Conservation (phyloP, 768 basidiomycete genomes). For the Trametes cingulata region DNA sequence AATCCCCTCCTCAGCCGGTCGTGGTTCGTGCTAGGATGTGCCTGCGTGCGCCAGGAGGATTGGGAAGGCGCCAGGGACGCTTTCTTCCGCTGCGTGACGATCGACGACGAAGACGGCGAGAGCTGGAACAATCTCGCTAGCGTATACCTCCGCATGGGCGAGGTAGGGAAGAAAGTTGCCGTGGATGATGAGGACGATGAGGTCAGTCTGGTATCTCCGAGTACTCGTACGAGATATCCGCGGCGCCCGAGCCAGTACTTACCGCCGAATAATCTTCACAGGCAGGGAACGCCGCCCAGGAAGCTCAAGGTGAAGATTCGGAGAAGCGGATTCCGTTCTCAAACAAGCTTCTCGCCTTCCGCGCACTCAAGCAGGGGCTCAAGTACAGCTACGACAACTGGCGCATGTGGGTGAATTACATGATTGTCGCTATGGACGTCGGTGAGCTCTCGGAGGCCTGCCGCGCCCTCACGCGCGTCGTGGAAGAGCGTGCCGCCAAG, state of each 20-base stretch:
- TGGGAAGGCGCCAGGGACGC: slow-evolving; percentile 85
- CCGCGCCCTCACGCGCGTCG: slow-evolving; percentile 77
- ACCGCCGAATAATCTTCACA: slow-evolving; percentile 1
- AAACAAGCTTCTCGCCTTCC: slow-evolving; percentile 88
- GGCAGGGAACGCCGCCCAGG: slow-evolving; percentile 9
- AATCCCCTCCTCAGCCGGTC: slow-evolving; percentile 85
- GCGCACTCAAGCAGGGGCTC: slow-evolving; percentile 88
- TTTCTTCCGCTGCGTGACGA: slow-evolving; percentile 81
- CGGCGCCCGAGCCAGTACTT: slow-evolving; percentile 9
- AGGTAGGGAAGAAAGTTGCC: slow-evolving; percentile 33
- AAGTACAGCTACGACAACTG: slow-evolving; percentile 86
- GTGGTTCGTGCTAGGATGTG: slow-evolving; percentile 98
- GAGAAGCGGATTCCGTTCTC: slow-evolving; percentile 51
- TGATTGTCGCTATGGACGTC: slow-evolving; percentile 89
- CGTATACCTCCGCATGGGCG: slow-evolving; percentile 84
- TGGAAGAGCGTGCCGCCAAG: slow-evolving; percentile 67
- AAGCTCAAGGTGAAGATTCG: slow-evolving; percentile 18
- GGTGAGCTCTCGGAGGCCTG: slow-evolving; percentile 89
- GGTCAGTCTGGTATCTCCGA: slow-evolving; percentile 13
- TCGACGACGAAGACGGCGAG: slow-evolving; percentile 96
- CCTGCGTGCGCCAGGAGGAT: slow-evolving; percentile 75
- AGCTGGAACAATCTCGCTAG: slow-evolving; percentile 98
- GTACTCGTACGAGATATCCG: slow-evolving; percentile 6
- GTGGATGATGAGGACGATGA: slow-evolving; percentile 31
- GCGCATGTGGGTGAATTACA: slow-evolving; percentile 99